These are phyloP conservation scores for Tylopilus intermedius DNA, from an alignment of 768 basidiomycete genomes.

Conservation along the genomic window DNA sequence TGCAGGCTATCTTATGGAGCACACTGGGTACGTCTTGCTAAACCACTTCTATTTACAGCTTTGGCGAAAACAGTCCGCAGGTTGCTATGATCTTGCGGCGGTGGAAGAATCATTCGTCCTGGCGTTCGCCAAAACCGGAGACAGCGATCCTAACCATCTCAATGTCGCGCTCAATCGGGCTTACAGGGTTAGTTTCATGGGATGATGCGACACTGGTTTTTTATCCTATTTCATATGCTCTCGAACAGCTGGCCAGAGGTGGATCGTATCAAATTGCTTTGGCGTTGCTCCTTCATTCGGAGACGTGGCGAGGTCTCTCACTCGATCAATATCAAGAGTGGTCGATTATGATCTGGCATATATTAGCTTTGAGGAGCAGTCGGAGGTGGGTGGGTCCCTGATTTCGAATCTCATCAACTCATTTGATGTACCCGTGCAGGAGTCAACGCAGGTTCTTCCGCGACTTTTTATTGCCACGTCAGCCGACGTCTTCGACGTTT, in stretches of 20 bases:
- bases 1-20: constrained; percentile 70
- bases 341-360: constrained; percentile 76
- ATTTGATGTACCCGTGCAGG: constrained; percentile 25
- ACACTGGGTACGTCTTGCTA: constrained; percentile 48
- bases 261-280: constrained; percentile 63
- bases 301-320: constrained; percentile 64
- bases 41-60: not conserved
- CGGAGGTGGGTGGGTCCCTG: constrained; percentile 50
- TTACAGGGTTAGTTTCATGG: constrained; percentile 47
- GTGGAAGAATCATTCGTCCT: constrained; percentile 69
- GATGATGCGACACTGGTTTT: not conserved
- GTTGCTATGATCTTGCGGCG: constrained; percentile 58
- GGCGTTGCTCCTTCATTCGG: constrained; percentile 57
- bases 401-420: not conserved
- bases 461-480: constrained; percentile 59
- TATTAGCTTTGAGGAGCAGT: constrained; percentile 60
- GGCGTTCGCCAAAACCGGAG: constrained; percentile 55
- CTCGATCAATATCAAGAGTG: constrained; percentile 65
- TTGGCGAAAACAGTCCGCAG: constrained; percentile 34
- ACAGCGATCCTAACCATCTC: constrained; percentile 58
- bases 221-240: constrained; percentile 9
- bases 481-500: constrained; percentile 49
- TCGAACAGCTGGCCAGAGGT: constrained; percentile 57
- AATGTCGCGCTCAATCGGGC: constrained; percentile 61
- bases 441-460: constrained; percentile 61